A percentile compares a stretch with the other conserved stretches of the same genome.
These are phyloP conservation scores for Henckelia pumila DNA, from an alignment of 257 asterid genomes.

Conservation along the genomic window DNA sequence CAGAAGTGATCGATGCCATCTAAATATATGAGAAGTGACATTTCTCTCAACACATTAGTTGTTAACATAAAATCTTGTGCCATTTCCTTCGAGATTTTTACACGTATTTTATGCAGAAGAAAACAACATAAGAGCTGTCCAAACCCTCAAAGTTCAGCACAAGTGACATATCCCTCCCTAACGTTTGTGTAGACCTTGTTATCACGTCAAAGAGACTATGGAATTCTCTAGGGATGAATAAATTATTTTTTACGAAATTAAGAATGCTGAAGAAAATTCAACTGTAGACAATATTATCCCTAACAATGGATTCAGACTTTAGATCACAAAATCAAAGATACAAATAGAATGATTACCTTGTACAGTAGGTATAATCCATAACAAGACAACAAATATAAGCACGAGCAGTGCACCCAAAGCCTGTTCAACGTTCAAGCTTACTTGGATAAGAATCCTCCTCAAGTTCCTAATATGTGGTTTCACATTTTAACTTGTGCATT, in stretches of 20 bases:
- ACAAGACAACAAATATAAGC: slow-evolving; percentile 71
- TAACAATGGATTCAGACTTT: neutral
- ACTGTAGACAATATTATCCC: neutral
- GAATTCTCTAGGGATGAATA: neutral
- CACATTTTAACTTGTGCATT: neutral
- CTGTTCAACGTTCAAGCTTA: slow-evolving; percentile 44
- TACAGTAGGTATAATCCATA: slow-evolving; percentile 82
- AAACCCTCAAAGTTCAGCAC: neutral
- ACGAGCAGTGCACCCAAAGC: slow-evolving; percentile 93
- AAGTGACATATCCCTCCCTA: neutral
- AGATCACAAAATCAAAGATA: slow-evolving; percentile 18
- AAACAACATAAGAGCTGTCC: neutral
- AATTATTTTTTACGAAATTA: neutral
- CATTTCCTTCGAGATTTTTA: too few relatives aligned
- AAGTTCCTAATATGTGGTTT: slow-evolving; percentile 8
- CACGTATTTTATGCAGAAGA: neutral
- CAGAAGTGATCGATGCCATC: too few relatives aligned
- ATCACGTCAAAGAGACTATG: slow-evolving; percentile 7
- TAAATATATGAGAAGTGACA: neutral
- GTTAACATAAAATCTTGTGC: too few relatives aligned
- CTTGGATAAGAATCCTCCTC: slow-evolving; percentile 18
- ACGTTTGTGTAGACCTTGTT: neutral
- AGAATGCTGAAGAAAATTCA: neutral
- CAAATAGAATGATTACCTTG: slow-evolving; percentile 51
- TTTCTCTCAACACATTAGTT: neutral